Evolutionary conservation across 2,329 filamentous ascomycete species (phyloP).

Genomic region (Alternaria conjuncta): DNA sequence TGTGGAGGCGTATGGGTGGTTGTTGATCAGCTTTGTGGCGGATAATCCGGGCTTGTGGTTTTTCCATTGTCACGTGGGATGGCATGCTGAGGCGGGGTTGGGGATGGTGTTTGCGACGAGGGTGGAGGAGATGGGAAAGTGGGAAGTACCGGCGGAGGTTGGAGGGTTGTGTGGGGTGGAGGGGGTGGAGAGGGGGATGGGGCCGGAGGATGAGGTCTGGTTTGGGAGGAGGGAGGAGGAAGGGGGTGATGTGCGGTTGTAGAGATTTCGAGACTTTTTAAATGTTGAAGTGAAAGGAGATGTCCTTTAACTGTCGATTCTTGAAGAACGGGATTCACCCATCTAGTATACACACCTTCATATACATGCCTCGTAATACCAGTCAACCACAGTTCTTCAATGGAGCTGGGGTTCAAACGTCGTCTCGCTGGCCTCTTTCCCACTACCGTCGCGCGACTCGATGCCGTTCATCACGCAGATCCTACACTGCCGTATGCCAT

Average conservation of each 20-base stretch:
- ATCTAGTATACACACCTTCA: background rate
- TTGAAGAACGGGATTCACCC: background rate
- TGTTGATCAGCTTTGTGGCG: conserved; percentile 65
- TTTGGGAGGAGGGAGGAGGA: conserved; percentile 36
- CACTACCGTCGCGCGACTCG: background rate
- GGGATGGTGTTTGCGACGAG: conserved; percentile 65
- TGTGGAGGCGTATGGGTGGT: conserved; percentile 69
- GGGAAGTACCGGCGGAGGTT: conserved; percentile 54
- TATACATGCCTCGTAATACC: background rate
- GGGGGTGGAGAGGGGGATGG: conserved; percentile 52
- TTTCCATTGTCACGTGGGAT: conserved; percentile 82
- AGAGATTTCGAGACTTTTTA: background rate
- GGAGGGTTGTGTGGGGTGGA: conserved; percentile 55
- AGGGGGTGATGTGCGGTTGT: background rate
- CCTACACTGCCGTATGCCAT: background rate
- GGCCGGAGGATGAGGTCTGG: conserved; percentile 59
- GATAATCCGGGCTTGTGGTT: conserved; percentile 68
- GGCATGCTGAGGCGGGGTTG: conserved; percentile 41
- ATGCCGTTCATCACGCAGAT: background rate
- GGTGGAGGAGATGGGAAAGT: conserved; percentile 54
- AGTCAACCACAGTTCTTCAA: background rate
- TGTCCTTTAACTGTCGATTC: background rate
- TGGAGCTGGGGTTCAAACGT: background rate
- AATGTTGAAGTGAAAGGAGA: background rate
- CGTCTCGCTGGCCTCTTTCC: background rate